A percentile compares a stretch with the other conserved stretches of the same genome.
Conservation (phyloP, 805 yeast species). For the Candida ascalaphidarum region DNA sequence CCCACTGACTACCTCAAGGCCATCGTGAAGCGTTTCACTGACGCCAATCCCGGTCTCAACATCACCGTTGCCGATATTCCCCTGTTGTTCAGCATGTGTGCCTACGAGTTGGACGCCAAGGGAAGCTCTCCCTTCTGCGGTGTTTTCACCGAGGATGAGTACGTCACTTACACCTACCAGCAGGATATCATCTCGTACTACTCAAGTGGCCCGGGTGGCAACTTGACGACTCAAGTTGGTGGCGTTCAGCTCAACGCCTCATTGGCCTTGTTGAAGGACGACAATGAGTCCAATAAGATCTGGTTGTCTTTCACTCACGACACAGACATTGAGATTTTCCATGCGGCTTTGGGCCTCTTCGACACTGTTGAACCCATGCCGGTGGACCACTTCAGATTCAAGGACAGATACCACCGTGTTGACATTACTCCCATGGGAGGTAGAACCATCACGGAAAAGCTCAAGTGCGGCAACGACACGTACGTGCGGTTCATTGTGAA, state of each 20-base stretch:
- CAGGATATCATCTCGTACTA: slow-evolving; percentile 6
- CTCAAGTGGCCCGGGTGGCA: slow-evolving; percentile 7
- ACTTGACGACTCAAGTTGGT: slow-evolving; percentile 4
- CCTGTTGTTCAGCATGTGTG: slow-evolving; percentile 6
- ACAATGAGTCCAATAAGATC: slow-evolving; percentile 5
- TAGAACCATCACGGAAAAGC: slow-evolving; percentile 38
- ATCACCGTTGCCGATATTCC: slow-evolving; percentile 4
- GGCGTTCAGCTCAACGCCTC: slow-evolving; percentile 4
- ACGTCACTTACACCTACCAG: slow-evolving; percentile 4
- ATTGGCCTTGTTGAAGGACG: slow-evolving; percentile 5
- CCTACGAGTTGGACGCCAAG: slow-evolving; percentile 7
- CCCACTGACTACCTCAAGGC: slow-evolving; percentile 11
- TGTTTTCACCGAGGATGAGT: slow-evolving; percentile 8
- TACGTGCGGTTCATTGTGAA: slow-evolving; percentile 43
- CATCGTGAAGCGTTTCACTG: slow-evolving; percentile 9
- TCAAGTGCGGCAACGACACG: slow-evolving; percentile 30
- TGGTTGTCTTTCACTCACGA: slow-evolving; percentile 9
- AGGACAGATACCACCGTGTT: slow-evolving; percentile 14
- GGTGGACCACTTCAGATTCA: slow-evolving; percentile 11
- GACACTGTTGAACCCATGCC: slow-evolving; percentile 4
- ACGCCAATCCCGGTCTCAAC: slow-evolving; percentile 6
- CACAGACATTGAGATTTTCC: slow-evolving; percentile 6
- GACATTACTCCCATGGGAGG: slow-evolving; percentile 55
- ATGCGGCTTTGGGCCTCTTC: slow-evolving; percentile 6
- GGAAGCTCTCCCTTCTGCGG: slow-evolving; percentile 7